These are phyloP conservation scores for Phytophthora syringae DNA, from an alignment of 352 stramenopile species.

Conservation along the genomic window DNA sequence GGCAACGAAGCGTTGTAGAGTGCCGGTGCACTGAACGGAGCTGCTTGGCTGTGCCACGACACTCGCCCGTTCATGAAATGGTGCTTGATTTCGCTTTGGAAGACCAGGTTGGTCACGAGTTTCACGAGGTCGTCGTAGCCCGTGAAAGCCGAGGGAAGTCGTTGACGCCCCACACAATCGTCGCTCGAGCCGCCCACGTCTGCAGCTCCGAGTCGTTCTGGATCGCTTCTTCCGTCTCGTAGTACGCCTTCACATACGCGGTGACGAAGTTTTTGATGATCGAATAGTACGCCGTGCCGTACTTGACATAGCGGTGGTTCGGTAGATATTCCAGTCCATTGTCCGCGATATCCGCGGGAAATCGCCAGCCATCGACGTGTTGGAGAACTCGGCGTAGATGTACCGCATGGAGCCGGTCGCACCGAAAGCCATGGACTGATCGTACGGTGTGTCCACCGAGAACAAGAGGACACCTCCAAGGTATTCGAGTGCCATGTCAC, in stretches of 20 bases:
- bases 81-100: constrained; percentile 42
- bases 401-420: constrained; percentile 42
- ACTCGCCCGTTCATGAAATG: constrained; percentile 47
- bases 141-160: constrained; percentile 34
- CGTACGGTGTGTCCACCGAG: constrained; percentile 24
- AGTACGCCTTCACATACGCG: constrained; percentile 43
- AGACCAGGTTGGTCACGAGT: constrained; percentile 42
- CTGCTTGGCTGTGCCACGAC: constrained; percentile 39
- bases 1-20: constrained; percentile 39
- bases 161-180: constrained; percentile 30
- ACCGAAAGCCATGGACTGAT: constrained; percentile 41
- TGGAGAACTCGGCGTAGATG: constrained; percentile 27
- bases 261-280: constrained; percentile 42
- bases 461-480: constrained; percentile 29
- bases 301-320: constrained; percentile 36
- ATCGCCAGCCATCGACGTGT: constrained; percentile 21
- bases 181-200: constrained; percentile 36
- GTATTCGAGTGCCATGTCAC: constrained; percentile 43
- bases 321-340: constrained; percentile 32
- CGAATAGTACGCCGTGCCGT: constrained; percentile 32
- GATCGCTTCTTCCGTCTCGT: constrained; percentile 28
- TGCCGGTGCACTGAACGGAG: constrained; percentile 31
- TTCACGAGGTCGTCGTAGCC: constrained; percentile 30
- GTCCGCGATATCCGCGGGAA: constrained; percentile 25
- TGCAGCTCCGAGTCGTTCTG: constrained; percentile 46